phyloP scores from a whole-genome alignment of 2,329 filamentous ascomycete genomes.

The Fusarium foetens region DNA sequence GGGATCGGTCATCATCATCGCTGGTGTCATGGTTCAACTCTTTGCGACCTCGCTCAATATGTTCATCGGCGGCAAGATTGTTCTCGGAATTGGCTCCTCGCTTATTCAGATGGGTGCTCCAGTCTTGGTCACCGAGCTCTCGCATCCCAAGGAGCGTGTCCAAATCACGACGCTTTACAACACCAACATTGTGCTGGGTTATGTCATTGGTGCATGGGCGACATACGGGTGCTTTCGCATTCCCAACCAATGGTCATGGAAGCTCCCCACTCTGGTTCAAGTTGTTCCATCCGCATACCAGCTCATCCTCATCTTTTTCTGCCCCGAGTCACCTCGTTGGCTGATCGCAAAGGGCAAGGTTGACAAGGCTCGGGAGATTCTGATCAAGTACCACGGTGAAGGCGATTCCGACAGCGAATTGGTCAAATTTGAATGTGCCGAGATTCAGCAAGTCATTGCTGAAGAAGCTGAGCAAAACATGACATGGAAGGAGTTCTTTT shows the following conservation, averaged over 20 bases:
- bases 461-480: constrained; percentile 57
- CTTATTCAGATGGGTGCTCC: constrained; percentile 56
- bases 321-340: constrained; percentile 71
- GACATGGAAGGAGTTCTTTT: constrained; percentile 56
- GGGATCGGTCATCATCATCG: constrained; percentile 53
- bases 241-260: constrained; percentile 34
- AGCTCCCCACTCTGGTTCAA: constrained; percentile 61
- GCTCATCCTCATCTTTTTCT: constrained; percentile 58
- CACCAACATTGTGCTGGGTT: constrained; percentile 35
- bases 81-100: constrained; percentile 51
- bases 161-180: constrained; percentile 40
- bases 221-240: constrained; percentile 42
- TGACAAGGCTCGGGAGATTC: constrained; percentile 61
- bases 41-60: constrained; percentile 50
- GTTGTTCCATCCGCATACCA: constrained; percentile 56
- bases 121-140: constrained; percentile 56
- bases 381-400: constrained; percentile 64
- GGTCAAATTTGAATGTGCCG: constrained; percentile 59
- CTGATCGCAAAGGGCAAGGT: constrained; percentile 61
- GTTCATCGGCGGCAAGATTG: constrained; percentile 53
- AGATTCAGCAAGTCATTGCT: constrained; percentile 60
- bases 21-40: constrained; percentile 50
- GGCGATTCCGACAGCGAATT: constrained; percentile 55
- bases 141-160: constrained; percentile 50
- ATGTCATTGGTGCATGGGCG: constrained; percentile 38